Evolutionary conservation across 1,284 basidiomycete species (phyloP), one percentile per base, ranked within the genome.

Genomic region (Veloboletus limbatus): DNA sequence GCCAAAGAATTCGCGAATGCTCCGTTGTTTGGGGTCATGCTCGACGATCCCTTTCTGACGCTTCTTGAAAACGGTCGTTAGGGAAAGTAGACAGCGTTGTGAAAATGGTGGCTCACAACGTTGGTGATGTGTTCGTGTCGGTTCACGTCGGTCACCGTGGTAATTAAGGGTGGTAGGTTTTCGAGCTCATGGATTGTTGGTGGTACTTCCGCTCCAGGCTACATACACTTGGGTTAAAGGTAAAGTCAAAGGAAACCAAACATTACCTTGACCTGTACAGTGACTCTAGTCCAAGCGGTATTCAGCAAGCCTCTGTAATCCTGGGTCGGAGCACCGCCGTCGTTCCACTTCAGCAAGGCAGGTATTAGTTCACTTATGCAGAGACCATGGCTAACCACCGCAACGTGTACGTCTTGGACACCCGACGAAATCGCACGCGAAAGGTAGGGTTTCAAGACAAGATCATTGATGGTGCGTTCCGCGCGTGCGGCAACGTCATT

Each of bases 31-130:
- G 25, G 82, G 79, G 59, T 95, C 91, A 56, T 83, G 77, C 1
- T 80, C 85, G 35, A 91, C 85, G 0, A 91, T 91, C 0, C 87
- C 88, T 48, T 76, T 77, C 61, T 92, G 89, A 6, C 88, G 78
- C 52, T 76, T 77, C 86, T 88, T 40, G 18, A 44, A 14, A 41
- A 37, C 17, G 14, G 37, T n/a, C 16, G 25, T 53, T 20, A 51
- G 26, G 9, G 47, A 35, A 35, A 9, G 28, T 22, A 14, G 20
- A 7, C 14, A 22, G 9, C 6, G 13, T 26, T 16, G 4, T 22
- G 18, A 36, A 24, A 25, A 30, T 28, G 34, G 13, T 28, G 20
- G 69, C 82, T 60, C 51, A 87, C 86, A 22, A 88, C 66, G 21
- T 69, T 68, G 35, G 71, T 61, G 21, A 78, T 69, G 63, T 88